phyloP scores from a whole-genome alignment of 1,139 yeast species.

The Zygosaccharomyces pseudobailii region DNA sequence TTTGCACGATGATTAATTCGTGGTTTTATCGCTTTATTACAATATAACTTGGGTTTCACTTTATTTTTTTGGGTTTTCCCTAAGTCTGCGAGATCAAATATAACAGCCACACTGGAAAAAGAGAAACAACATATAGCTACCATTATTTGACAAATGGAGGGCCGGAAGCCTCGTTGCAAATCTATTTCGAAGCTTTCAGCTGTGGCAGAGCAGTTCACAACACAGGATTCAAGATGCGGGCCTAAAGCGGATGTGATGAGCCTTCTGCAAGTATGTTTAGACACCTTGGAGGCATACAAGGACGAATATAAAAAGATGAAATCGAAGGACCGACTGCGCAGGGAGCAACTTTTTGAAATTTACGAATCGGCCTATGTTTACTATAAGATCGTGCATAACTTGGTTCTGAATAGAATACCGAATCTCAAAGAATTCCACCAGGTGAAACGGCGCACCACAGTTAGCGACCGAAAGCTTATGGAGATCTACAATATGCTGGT shows the following conservation, averaged over 20 bases:
- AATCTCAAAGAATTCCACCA: constrained; percentile 22
- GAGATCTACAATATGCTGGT: constrained; percentile 32
- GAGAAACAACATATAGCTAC: neutral
- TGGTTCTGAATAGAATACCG: constrained; percentile 27
- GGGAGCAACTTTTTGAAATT: constrained; percentile 15
- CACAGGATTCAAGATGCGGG: constrained; percentile 16
- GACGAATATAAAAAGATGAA: constrained; percentile 28
- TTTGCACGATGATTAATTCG: no score
- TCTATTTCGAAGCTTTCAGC: constrained; percentile 24
- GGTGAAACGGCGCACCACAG: constrained; percentile 16
- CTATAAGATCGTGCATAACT: constrained; percentile 32
- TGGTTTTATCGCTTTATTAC: no score
- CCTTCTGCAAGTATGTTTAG: constrained; percentile 28
- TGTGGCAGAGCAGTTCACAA: constrained; percentile 28
- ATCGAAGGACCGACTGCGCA: constrained; percentile 4
- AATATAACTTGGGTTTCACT: neutral
- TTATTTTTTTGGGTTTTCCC: neutral
- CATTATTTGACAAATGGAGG: neutral
- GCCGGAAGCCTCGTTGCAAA: constrained; percentile 12
- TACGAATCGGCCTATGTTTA: constrained; percentile 35
- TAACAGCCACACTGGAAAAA: constrained; percentile 1
- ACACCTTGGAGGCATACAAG: constrained; percentile 30
- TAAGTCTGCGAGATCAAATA: constrained; percentile 6
- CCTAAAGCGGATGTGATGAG: constrained; percentile 21
- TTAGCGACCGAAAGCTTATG: constrained; percentile 25